These are phyloP conservation scores for Diaporthe australafricana DNA, from an alignment of 2,329 filamentous ascomycete genomes.

Conservation along the genomic window DNA sequence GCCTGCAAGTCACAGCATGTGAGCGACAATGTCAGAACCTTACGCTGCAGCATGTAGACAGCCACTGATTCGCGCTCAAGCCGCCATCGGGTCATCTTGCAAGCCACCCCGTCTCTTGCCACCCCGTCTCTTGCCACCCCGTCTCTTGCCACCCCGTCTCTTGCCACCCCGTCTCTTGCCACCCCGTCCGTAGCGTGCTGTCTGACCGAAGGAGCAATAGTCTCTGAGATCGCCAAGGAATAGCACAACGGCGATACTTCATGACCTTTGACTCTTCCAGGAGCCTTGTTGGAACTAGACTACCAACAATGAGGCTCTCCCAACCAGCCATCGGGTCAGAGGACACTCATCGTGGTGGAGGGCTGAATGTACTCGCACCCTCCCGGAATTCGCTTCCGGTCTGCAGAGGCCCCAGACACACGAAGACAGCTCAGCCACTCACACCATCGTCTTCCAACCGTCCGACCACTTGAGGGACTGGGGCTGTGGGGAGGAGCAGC, in stretches of 20 bases:
- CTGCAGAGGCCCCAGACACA: not conserved
- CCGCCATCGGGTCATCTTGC: not conserved
- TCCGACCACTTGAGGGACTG: not conserved
- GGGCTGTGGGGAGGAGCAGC: too few species aligned
- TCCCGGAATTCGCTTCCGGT: not conserved
- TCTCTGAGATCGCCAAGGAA: conserved; percentile 5
- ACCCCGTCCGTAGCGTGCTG: not conserved
- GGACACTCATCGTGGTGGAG: not conserved
- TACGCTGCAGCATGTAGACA: not conserved
- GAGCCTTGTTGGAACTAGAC: not conserved
- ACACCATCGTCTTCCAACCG: not conserved
- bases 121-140: too few species aligned
- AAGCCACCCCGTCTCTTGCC: not conserved
- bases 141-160: not conserved
- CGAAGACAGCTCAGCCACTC: not conserved
- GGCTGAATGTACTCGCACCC: not conserved
- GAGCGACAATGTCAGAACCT: not conserved
- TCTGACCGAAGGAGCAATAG: conserved; percentile 23
- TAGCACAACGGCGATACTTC: not conserved
- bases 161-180: not conserved
- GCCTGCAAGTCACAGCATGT: not conserved
- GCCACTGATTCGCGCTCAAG: conserved; percentile 8
- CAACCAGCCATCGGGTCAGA: not conserved
- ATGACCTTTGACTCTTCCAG: not conserved
- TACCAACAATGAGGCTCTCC: not conserved